Base-by-base conservation (phyloP, 1,139 yeast species). In the Insectozyma bohioensis region DNA sequence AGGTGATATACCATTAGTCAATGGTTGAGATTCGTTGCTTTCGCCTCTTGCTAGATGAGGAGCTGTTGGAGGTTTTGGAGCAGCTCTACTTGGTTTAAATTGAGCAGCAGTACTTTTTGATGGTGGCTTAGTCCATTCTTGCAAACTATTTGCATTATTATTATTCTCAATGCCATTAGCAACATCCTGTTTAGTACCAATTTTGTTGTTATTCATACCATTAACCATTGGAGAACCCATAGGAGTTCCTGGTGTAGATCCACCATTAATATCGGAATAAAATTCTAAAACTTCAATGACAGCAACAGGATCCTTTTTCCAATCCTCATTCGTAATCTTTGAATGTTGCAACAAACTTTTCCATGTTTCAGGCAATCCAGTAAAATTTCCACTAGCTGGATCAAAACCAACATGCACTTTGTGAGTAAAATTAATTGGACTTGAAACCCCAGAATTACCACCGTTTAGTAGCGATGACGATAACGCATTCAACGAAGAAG, bases 261-360 rank as follows among this genome's bases (percentile, higher is more conserved):
- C 62, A 31, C 65, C 65, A 43, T 63, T 64, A 40, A 67, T 68
- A 39, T 71, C 75, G 10, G 70, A 71, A 54, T 86, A 87, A 54
- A 94, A 92, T 48, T 87, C 95, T 52, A 94, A 75, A 2, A 90
- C 98, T 52, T 92, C 97, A 45, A 92, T 88, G 25, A 75, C 92
- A 0, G 94, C 94, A 18, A 80, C 85, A 1, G 94, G 90, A 49
- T 84, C 87, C 48, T 80, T 82, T 38, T 83, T 80, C 83, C 87
- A 80, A 58, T 84, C 94, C 48, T 83, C 92, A 45, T 81, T 82
- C 4, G 92, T 83, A 46, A 84, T 83, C 51, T 84, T 78, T 8
- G 90, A 82, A 51, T 82, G 87, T 48, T 83, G 83, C 33, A 84
- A 68, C 44, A 84, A 60, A 40, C 72, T 78, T 48, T 81, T 80